Base-by-base conservation (phyloP, 192 early-diverging fungal species). In the Helicostylum pulchrum region DNA sequence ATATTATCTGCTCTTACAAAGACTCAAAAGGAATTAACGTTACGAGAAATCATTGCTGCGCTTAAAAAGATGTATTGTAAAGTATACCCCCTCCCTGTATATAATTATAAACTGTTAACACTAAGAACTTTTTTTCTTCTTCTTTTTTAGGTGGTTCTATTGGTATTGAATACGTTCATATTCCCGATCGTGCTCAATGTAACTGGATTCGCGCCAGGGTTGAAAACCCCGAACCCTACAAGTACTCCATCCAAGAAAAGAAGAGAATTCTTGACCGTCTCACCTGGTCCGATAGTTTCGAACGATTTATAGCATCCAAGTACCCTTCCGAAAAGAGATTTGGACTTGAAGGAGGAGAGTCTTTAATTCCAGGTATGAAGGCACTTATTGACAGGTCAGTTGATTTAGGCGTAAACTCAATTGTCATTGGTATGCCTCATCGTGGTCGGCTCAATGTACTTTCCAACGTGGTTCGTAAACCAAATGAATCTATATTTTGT, bases 361-460 rank as follows among this genome's bases (percentile, higher is more conserved):
- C 85, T 73, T 83, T 99, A 71, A 97, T 99, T 72, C 96, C 96
- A 6, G 94, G 94, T 34, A 95, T 99, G 92, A 97, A 99, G 75
- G 89, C 91, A 56, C 74, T 99, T 84, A 95, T 99, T 67, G 96
- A 99, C 76, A 82, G 88, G 46, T 94, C 92, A 23, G 94, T 97
- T 53, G 94, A 97, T 62, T 83, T 91, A 51, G 96, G 96, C 34
- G 88, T 97, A 45, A 93, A 96, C 76, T 91, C 91, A 49, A 89
- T 97, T 64, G 87, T 96, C 57, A 91, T 99, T 86, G 96, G 96
- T 59, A 99, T 99, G 96, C 92, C 96, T 36, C 96, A 99, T 81
- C 92, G 96, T 76, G 96, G 96, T 51, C 92, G 96, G 66, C 81
- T 99, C 49, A 99, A 99, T 75, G 95, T 99, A 45, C 85, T 99